Conservation (phyloP, 2,329 filamentous ascomycete species). For the Trichoderma sp. region DNA sequence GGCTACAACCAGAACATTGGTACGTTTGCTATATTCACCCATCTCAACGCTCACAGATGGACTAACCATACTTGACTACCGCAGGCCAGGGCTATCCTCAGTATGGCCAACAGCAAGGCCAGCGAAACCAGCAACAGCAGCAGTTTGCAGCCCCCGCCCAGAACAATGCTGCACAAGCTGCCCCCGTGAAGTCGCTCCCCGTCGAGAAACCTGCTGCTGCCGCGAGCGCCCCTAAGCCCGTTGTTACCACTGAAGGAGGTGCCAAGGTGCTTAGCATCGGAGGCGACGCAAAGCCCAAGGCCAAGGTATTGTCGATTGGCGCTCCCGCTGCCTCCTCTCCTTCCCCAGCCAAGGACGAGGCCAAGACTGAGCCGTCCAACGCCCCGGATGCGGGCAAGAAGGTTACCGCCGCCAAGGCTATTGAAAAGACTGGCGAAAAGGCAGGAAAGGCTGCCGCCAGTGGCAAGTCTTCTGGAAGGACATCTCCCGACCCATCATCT, state of each 20-base stretch:
- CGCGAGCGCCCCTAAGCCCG: slow-evolving; percentile 50
- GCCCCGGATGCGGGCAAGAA: slow-evolving; percentile 75
- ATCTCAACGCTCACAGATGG: background rate
- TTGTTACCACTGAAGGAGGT: slow-evolving; percentile 56
- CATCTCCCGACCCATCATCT: slow-evolving; percentile 79
- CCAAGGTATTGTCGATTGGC: slow-evolving; percentile 50
- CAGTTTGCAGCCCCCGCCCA: slow-evolving; percentile 27
- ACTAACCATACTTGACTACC: background rate
- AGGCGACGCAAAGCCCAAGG: slow-evolving; percentile 54
- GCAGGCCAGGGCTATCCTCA: slow-evolving; percentile 56
- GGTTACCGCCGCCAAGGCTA: slow-evolving; percentile 82
- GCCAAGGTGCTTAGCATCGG: slow-evolving; percentile 72
- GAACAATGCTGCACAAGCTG: slow-evolving; percentile 46
- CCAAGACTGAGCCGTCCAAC: slow-evolving; percentile 50
- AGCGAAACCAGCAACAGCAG: slow-evolving; percentile 33
- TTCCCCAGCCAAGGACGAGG: slow-evolving; percentile 45
- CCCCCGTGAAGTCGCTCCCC: slow-evolving; percentile 41
- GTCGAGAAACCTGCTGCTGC: slow-evolving; percentile 45
- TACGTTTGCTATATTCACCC: slow-evolving; percentile 30
- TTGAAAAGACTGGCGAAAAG: slow-evolving; percentile 82
- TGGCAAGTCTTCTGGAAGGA: slow-evolving; percentile 62
- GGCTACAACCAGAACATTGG: slow-evolving; percentile 51
- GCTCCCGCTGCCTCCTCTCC: slow-evolving; percentile 32
- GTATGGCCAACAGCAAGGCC: slow-evolving; percentile 48
- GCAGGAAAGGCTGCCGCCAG: slow-evolving; percentile 44